A percentile compares a stretch with the other conserved stretches of the same genome.
phyloP scores from a whole-genome alignment of 768 basidiomycete genomes.

The Lentinula lateritia region DNA sequence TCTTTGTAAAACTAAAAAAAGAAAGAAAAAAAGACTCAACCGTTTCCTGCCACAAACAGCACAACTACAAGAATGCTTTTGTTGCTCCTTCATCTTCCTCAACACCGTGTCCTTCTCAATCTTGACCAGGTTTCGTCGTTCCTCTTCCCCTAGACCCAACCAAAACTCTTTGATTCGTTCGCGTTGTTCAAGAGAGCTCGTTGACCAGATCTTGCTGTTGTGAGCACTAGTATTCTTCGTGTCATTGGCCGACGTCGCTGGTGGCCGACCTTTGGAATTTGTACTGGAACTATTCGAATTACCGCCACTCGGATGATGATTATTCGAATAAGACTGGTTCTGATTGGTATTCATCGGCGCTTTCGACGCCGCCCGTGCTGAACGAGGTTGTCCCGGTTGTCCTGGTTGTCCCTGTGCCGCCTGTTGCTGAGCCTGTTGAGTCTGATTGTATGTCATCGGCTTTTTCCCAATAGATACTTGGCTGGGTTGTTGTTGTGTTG shows the following conservation, averaged over 20 bases:
- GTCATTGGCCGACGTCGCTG: conserved; percentile 16
- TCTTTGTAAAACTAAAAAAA: conserved; percentile 9
- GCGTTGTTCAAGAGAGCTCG: conserved; percentile 85
- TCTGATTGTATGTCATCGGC: conserved; percentile 73
- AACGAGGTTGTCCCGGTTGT: conserved; percentile 16
- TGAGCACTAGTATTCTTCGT: conserved; percentile 24
- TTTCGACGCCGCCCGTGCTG: conserved; percentile 47
- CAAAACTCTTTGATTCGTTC: conserved; percentile 98
- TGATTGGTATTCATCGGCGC: conserved; percentile 48
- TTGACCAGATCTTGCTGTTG: conserved; percentile 91
- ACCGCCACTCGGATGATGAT: conserved; percentile 38
- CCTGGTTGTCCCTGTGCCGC: conserved; percentile 8
- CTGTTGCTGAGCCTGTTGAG: conserved; percentile 26
- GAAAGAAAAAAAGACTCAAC: conserved; percentile 44
- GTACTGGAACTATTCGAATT: conserved; percentile 17
- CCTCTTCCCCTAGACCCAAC: conserved; percentile 88
- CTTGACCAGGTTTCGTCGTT: conserved; percentile 88
- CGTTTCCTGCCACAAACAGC: conserved; percentile 97
- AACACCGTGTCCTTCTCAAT: conserved; percentile 98
- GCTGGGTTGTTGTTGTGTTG: conserved; percentile 37
- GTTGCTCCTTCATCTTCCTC: conserved; percentile 99
- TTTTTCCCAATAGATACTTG: conserved; percentile 90
- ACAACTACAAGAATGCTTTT: conserved; percentile 93
- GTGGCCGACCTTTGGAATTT: conserved; percentile 12
- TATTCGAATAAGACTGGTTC: conserved; percentile 26